Evolutionary conservation across 371 early-diverging fungal genomes (phyloP).

Genomic region (Ecytonucleospora hepatopenaei): DNA sequence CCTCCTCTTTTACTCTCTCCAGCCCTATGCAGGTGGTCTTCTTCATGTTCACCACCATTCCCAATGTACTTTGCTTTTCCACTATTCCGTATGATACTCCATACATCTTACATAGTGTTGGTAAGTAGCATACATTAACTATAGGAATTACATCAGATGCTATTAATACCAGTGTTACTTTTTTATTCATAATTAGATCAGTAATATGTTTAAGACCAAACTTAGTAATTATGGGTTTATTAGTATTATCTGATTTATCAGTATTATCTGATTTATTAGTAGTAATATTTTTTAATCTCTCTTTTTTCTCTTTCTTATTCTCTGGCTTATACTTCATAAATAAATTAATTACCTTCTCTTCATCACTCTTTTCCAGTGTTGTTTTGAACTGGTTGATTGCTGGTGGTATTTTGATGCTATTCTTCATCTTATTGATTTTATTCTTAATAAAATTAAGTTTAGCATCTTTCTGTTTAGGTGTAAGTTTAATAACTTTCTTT

Average conservation of each 20-base stretch:
- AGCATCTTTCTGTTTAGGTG: slow-evolving; percentile 22
- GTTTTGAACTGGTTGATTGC: slow-evolving; percentile 96
- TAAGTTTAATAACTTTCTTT: slow-evolving; percentile 5
- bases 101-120: slow-evolving; percentile 99
- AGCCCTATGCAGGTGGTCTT: slow-evolving; percentile 85
- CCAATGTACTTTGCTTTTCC: slow-evolving; percentile 88
- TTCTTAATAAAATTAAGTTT: slow-evolving; percentile 38
- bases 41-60: slow-evolving; percentile 94
- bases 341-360: slow-evolving; percentile 74
- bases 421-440: slow-evolving; percentile 67
- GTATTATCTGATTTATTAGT: slow-evolving; percentile 64
- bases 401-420: slow-evolving; percentile 95
- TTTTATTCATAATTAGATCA: slow-evolving; percentile 86
- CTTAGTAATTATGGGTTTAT: slow-evolving; percentile 87
- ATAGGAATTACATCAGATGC: slow-evolving; percentile 98
- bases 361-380: slow-evolving; percentile 80
- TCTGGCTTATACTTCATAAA: slow-evolving; percentile 97
- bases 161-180: slow-evolving; percentile 91
- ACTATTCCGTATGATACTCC: slow-evolving; percentile 95
- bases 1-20: slow-evolving; percentile 79
- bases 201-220: slow-evolving; percentile 98
- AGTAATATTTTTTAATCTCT: slow-evolving; percentile 75
- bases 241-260: too few species aligned
- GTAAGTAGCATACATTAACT: slow-evolving; percentile 91
- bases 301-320: slow-evolving; percentile 80